These are phyloP conservation scores for Rubroshorea leprosula DNA, from an alignment of 345 rosid genomes.

Conservation along the genomic window DNA sequence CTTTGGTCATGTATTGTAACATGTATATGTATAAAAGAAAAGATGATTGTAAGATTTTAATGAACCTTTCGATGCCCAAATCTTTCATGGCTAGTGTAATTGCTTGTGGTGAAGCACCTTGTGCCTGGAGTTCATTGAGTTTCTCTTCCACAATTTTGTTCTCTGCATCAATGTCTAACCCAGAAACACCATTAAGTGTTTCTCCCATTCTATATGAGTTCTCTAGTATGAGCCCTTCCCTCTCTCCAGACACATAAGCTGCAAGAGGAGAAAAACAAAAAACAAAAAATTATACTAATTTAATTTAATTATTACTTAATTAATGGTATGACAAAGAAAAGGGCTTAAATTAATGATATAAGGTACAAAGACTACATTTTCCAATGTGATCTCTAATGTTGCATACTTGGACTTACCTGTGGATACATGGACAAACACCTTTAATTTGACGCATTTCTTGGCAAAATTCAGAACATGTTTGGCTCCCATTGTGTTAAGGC, in stretches of 20 bases:
- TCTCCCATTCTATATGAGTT: slow-evolving; percentile 42
- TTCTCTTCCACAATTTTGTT: slow-evolving; percentile 37
- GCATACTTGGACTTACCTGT: slow-evolving; percentile 48
- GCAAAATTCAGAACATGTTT: slow-evolving; percentile 48
- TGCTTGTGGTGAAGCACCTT: slow-evolving; percentile 30
- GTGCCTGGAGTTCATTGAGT: slow-evolving; percentile 33
- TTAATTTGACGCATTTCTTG: slow-evolving; percentile 42
- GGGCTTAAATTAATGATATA: neutral
- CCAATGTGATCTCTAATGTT: too few relatives aligned
- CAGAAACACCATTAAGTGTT: slow-evolving; percentile 43
- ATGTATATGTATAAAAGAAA: too few relatives aligned
- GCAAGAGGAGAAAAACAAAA: too few relatives aligned
- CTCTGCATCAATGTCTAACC: slow-evolving; percentile 50
- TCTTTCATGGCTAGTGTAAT: slow-evolving; percentile 49
- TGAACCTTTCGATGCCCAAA: slow-evolving; percentile 52
- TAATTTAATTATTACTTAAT: too few relatives aligned
- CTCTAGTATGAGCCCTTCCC: slow-evolving; percentile 42
- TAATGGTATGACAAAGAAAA: neutral
- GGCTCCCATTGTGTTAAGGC: slow-evolving; percentile 55
- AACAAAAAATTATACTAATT: too few relatives aligned
- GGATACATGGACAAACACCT: slow-evolving; percentile 53
- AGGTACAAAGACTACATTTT: neutral
- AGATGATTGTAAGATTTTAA: too few relatives aligned
- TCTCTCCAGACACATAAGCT: slow-evolving; percentile 69
- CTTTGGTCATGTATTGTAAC: too few relatives aligned